Evolutionary conservation across 139 green algal species (phyloP), one percentile per base, ranked within the genome.

Genomic region (Diplosphaera chodatii): DNA sequence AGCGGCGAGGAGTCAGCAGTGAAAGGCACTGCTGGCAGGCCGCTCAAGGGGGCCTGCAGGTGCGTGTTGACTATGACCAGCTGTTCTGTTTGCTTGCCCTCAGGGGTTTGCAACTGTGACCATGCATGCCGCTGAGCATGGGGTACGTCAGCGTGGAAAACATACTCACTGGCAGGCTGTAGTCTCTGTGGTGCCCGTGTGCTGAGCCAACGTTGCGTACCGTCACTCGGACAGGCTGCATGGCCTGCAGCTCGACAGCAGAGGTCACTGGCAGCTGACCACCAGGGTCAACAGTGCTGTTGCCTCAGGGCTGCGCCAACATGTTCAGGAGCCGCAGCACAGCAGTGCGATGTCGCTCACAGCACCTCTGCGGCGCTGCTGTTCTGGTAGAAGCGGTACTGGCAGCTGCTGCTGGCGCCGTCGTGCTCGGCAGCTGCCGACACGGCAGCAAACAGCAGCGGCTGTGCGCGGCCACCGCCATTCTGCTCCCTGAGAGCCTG

Each of bases 311-410:
- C n/a, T n/a, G n/a, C n/a, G n/a, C n/a, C n/a, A n/a, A n/a, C n/a
- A n/a, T n/a, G n/a, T n/a, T n/a, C n/a, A n/a, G n/a, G n/a, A n/a
- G 37, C 37, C 10, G 10, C 37, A 48, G 37, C 37, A 48, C 10
- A 8, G 37, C 37, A 48, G 37, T 48, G n/a, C n/a, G n/a, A n/a
- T 48, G 37, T 6, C 37, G 10, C 16, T 21, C 13, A 25, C 13
- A 10, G 8, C 48, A 25, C 48, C 48, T 59, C 16, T 18, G 13
- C 8, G 13, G 48, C 13, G 48, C 48, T 23, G 48, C 48, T 59
- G 48, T 59, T 59, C 21, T 65, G 59, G 59, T 33, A 65, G 59
- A 33, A 65, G 59, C 59, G 59, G 27, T 65, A 32, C 59, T 65
- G 59, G 59, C 32, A 65, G 59, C 59, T 65, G 59, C 5, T 32